Evolutionary conservation across 148 eudicot genomes (phyloP), one percentile per base, ranked within the genome.

Genomic region (Rhododendron ovatum): DNA sequence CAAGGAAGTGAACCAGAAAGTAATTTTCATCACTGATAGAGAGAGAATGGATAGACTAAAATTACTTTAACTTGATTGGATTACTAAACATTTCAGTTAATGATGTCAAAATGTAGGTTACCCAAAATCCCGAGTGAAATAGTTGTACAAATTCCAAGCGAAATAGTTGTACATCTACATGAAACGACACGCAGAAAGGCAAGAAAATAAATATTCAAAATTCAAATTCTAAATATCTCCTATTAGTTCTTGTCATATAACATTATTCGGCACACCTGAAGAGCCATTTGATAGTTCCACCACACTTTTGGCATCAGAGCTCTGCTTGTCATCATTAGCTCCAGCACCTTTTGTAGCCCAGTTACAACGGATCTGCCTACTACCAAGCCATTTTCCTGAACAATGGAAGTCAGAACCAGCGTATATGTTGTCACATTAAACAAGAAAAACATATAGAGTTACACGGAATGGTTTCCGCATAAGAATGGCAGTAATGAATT

Each of bases 321-420:
- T 91, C 89, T 92, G 96, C 87, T 91, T 91, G 85, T 97, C 99
- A 89, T 97, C 98, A 90, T 85, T 91, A 57, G 90, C 30, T 82
- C 90, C 91, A 88, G 98, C 99, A 86, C 99, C 99, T 90, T 97
- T 97, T 45, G 98, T 93, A 48, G 99, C 99, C 99, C 99, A 97
- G 88, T 97, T 97, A 88, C 98, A 97, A 37, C 99, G 98, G 86
- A 97, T 97, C 92, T 95, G 99, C 86, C 98, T 91, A 86, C 96
- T 97, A 41, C 98, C 98, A 82, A 97, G 98, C 99, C 99, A 97
- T 85, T 97, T 97, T 39, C 99, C 99, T 97, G 93, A 82, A 82
- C 84, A 87, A 61, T 61, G n/a, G 28, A 63, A 63, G 69, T 63
- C 69, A 63, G 12, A 63, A 24, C 69, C 12, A 63, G 69, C 12